Percentiles rank a stretch among this genome's conserved stretches.
Conservation (phyloP, 2,329 filamentous ascomycete species). For the Ceratocystiopsis minuta region DNA sequence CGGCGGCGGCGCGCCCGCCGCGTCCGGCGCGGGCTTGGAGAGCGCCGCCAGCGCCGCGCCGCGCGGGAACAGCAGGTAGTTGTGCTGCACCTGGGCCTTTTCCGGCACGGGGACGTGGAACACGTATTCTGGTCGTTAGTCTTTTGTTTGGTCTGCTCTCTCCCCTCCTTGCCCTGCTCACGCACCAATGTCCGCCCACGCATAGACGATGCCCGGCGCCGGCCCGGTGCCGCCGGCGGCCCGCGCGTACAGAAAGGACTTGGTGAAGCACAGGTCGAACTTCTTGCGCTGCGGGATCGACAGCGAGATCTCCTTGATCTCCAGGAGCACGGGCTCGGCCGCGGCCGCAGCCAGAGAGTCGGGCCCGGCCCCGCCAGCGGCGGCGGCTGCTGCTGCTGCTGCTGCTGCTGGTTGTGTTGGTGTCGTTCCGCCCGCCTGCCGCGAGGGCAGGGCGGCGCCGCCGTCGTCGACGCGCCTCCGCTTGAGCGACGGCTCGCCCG, state of each 20-base stretch:
- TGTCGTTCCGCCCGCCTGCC: not conserved
- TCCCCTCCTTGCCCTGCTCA: too few species aligned
- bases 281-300: constrained; percentile 51
- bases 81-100: constrained; percentile 46
- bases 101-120: constrained; percentile 48
- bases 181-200: constrained; percentile 44
- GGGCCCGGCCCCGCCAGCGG: not conserved
- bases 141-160: too few species aligned
- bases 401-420: not conserved
- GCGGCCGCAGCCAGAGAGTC: constrained; percentile 11
- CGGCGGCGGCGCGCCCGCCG: too few species aligned
- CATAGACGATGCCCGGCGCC: constrained; percentile 34
- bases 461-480: constrained; percentile 30
- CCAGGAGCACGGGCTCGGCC: constrained; percentile 34
- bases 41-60: constrained; percentile 28
- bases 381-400: not conserved
- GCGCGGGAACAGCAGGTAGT: constrained; percentile 44
- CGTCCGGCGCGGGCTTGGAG: too few species aligned
- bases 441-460: constrained; percentile 8
- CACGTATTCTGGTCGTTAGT: constrained; percentile 29
- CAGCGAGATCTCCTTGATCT: constrained; percentile 49
- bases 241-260: constrained; percentile 38
- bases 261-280: constrained; percentile 45
- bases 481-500: constrained; percentile 25
- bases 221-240: constrained; percentile 32